Percentiles rank a stretch among this genome's conserved stretches.
Evolutionary conservation across 768 basidiomycete genomes (phyloP).

Genomic region (Epithele typhae): DNA sequence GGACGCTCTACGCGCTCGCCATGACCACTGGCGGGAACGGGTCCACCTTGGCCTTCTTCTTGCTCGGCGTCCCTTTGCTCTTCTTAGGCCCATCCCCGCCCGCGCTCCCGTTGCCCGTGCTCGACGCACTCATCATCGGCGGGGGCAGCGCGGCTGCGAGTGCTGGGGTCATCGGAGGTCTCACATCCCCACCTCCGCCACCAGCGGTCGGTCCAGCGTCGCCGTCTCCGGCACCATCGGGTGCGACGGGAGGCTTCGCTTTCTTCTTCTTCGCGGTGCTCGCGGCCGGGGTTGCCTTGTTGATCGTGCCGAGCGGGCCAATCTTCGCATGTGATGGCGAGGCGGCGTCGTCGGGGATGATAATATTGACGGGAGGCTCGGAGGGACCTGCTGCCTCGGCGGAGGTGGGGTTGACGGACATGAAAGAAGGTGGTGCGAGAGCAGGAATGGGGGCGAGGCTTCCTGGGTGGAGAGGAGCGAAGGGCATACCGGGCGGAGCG

Average conservation of each 20-base stretch:
- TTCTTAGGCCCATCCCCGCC: conserved; percentile 15
- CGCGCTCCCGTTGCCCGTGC: not conserved
- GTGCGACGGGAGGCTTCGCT: conserved; percentile 21
- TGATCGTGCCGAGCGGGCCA: conserved; percentile 74
- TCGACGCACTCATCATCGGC: conserved; percentile 6
- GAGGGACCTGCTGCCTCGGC: conserved; percentile 15
- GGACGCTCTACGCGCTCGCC: conserved; percentile 26
- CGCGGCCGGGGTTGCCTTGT: conserved; percentile 43
- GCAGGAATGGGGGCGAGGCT: too few species aligned
- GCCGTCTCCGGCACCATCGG: not conserved
- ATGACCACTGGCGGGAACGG: conserved; percentile 27
- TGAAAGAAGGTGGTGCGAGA: conserved; percentile 1
- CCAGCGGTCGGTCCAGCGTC: conserved; percentile 3
- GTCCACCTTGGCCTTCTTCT: conserved; percentile 20
- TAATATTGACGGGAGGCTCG: conserved; percentile 25
- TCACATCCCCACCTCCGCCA: not conserved
- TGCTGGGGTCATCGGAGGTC: conserved; percentile 1
- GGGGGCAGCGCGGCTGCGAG: conserved; percentile 5
- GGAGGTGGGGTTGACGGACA: conserved; percentile 12
- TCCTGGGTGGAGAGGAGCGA: too few species aligned
- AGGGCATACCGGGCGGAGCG: conserved; percentile 1
- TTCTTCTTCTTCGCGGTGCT: conserved; percentile 57
- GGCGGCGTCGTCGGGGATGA: conserved; percentile 64
- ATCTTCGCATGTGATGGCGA: conserved; percentile 60
- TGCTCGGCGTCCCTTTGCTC: conserved; percentile 21